Base-by-base conservation (phyloP, 2,329 filamentous ascomycete species). In the Exophiala oligosperma region DNA sequence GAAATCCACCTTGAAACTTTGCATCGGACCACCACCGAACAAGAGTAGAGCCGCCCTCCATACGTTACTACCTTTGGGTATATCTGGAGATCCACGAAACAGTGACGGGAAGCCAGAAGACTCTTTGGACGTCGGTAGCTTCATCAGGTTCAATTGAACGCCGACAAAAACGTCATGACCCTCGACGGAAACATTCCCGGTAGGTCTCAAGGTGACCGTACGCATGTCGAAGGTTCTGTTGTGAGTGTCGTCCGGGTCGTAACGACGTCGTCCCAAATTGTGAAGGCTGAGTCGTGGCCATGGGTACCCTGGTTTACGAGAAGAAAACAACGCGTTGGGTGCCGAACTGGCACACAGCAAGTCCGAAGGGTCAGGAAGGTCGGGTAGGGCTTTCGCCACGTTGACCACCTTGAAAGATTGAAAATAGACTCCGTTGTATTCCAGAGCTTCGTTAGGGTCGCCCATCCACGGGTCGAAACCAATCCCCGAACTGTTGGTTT, bases 371-470 rank as follows among this genome's bases (percentile, higher is more conserved):
- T 56, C 26, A 9, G 47, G 54, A 3, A 56, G n/a, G 9, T 40
- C 21, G 7, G 50, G 21, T 8, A 21, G 43, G 2, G 54, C 54
- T 21, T 56, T 56, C n/a, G 54, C 54, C 3, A 56, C 54, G 9
- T 56, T 47, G 46, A 56, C 54, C 2, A 56, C 54, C 3, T 47
- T 51, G 24, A 56, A 56, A 11, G 54, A 56, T 26, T 56, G 54
- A 37, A 56, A 56, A 14, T 50, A 56, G 11, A 56, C 26, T 47
- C 51, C 54, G 3, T 9, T 12, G 54, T 44, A 56, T 37, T 56
- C 47, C 54, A 56, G 26, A 35, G 54, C 47, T 12, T 37, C 28
- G 24, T 17, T 17, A 17, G 17, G 28, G 37, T 50, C 43, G 9
- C 17, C 17, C 17, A 35, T 46, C 28, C 37, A n/a, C 2, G 47